Percentiles rank a stretch among this genome's conserved stretches.
Evolutionary conservation across 2,329 filamentous ascomycete genomes (phyloP).

Genomic region (Hymenoscyphus fructigenus): DNA sequence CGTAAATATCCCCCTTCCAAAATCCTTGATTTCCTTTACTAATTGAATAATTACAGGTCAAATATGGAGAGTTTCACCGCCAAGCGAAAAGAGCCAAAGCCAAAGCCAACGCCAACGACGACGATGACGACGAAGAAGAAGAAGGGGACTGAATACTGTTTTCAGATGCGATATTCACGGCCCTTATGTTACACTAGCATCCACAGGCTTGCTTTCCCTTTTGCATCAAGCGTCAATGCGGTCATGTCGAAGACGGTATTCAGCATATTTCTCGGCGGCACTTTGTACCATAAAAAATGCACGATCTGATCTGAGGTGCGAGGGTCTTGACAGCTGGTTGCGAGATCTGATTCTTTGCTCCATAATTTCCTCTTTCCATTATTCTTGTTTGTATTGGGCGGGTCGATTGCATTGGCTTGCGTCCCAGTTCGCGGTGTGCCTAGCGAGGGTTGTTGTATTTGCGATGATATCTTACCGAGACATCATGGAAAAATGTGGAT

Average conservation of each 20-base stretch:
- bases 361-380: slow-evolving; percentile 44
- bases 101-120: too few species aligned
- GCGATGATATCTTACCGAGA: slow-evolving; percentile 38
- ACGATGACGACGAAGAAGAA: too few species aligned
- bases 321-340: slow-evolving; percentile 27
- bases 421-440: slow-evolving; percentile 31
- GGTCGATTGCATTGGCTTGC: slow-evolving; percentile 37
- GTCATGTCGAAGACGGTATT: slow-evolving; percentile 31
- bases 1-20: background rate
- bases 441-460: slow-evolving; percentile 33
- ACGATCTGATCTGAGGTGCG: slow-evolving; percentile 28
- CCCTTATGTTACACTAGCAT: slow-evolving; percentile 38
- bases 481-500: slow-evolving; percentile 12
- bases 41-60: too few species aligned
- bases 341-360: slow-evolving; percentile 41
- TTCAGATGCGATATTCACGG: slow-evolving; percentile 38
- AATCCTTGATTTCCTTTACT: too few species aligned
- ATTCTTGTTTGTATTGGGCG: slow-evolving; percentile 38
- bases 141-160: slow-evolving; percentile 34
- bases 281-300: slow-evolving; percentile 37
- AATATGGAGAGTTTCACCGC: too few species aligned
- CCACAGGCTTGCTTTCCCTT: slow-evolving; percentile 26
- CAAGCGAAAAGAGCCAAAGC: too few species aligned
- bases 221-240: slow-evolving; percentile 32
- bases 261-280: slow-evolving; percentile 29